Evolutionary conservation across 306 rosid genomes (phyloP).

Genomic region (Begonia masoniana): DNA sequence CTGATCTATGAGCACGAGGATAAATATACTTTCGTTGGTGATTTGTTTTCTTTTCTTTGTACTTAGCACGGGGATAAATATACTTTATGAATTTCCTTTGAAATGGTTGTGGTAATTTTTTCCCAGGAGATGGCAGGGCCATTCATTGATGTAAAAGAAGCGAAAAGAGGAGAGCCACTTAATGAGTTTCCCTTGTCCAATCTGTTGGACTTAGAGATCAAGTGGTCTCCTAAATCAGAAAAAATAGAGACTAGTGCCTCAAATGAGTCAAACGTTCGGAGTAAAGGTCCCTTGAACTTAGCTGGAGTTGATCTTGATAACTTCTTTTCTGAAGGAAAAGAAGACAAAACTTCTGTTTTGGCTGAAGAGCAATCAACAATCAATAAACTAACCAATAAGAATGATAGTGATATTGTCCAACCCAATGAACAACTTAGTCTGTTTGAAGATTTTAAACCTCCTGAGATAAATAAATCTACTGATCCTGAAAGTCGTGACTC

Average conservation of each 20-base stretch:
- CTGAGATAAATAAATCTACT: constrained; percentile 17
- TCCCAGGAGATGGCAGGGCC: constrained; percentile 58
- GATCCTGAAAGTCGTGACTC: constrained; percentile 34
- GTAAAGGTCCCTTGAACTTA: constrained; percentile 35
- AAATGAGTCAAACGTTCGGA: constrained; percentile 19
- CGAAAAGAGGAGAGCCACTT: constrained; percentile 28
- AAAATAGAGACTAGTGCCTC: constrained; percentile 16
- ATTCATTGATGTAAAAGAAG: constrained; percentile 22
- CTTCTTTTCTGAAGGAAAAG: constrained; percentile 30
- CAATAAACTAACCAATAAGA: constrained; percentile 10
- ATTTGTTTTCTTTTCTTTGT: too few relatives aligned
- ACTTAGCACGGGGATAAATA: too few relatives aligned
- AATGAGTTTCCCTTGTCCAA: constrained; percentile 55
- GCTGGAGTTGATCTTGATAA: constrained; percentile 40
- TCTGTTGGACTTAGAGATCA: constrained; percentile 62
- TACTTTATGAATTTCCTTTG: not conserved
- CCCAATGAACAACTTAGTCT: constrained; percentile 33
- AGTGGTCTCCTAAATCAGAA: constrained; percentile 57
- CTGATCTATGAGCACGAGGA: too few relatives aligned
- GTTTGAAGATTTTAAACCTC: constrained; percentile 43
- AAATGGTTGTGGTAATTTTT: constrained; percentile 12
- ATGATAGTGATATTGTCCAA: constrained; percentile 17
- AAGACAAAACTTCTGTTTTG: constrained; percentile 18
- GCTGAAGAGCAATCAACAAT: constrained; percentile 17
- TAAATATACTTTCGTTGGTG: too few relatives aligned